These are phyloP conservation scores for Neurospora sp. DNA, from an alignment of 495 filamentous ascomycete genomes.

Conservation along the genomic window DNA sequence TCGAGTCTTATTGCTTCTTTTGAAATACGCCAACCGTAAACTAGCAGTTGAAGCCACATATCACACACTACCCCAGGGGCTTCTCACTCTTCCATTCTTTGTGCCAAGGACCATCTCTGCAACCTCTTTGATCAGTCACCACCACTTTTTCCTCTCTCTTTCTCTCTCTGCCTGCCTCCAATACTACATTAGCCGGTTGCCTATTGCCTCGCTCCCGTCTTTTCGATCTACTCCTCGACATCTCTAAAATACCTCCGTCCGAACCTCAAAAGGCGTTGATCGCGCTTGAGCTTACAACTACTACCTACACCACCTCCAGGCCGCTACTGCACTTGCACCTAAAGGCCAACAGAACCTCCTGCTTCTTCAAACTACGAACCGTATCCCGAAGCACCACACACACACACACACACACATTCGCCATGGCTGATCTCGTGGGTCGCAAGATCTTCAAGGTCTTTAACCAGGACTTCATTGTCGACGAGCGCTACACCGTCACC, in stretches of 20 bases:
- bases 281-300: neutral
- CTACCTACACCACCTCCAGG: neutral
- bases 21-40: neutral
- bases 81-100: neutral
- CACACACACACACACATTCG: conserved; percentile 1
- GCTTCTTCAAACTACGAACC: neutral
- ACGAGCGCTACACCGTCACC: conserved; percentile 95
- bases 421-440: conserved; percentile 69
- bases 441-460: conserved; percentile 99
- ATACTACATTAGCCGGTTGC: neutral
- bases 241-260: neutral
- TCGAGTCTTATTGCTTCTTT: neutral
- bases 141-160: neutral
- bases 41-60: neutral
- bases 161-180: neutral
- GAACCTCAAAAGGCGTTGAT: neutral
- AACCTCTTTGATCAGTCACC: neutral
- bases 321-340: neutral
- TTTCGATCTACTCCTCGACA: neutral
- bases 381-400: neutral
- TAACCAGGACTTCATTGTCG: conserved; percentile 98
- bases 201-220: neutral
- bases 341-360: neutral
- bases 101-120: neutral
- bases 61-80: neutral